Evolutionary conservation across 371 early-diverging fungal species (phyloP).

Genomic region (Mucor irregularis): DNA sequence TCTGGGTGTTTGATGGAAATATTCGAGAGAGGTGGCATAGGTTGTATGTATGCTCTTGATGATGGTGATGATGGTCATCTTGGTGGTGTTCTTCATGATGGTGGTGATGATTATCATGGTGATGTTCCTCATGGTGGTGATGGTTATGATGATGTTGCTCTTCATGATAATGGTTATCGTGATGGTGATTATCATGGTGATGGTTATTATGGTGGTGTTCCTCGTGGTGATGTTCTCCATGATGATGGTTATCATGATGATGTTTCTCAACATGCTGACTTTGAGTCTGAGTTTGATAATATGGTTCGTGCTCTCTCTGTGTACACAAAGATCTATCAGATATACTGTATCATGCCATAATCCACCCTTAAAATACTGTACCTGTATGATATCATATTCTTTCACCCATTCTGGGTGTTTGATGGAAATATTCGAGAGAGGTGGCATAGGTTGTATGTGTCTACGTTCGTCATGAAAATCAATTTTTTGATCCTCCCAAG

Average conservation of each 20-base stretch:
- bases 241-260: slow-evolving; percentile 1
- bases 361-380: neutral
- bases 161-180: slow-evolving; percentile 3
- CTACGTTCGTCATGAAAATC: slow-evolving; percentile 29
- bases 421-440: slow-evolving; percentile 24
- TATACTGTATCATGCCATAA: neutral
- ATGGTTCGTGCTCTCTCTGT: slow-evolving; percentile 1
- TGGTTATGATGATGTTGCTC: slow-evolving; percentile 5
- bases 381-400: neutral
- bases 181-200: slow-evolving; percentile 11
- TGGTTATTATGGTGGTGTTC: neutral
- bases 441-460: slow-evolving; percentile 29
- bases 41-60: slow-evolving; percentile 14
- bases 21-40: slow-evolving; percentile 28
- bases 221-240: slow-evolving; percentile 17
- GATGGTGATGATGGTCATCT: neutral
- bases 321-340: neutral
- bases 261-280: slow-evolving; percentile 9
- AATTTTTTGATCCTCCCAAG: slow-evolving; percentile 33
- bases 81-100: neutral
- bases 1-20: slow-evolving; percentile 25
- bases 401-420: slow-evolving; percentile 18
- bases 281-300: neutral
- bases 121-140: slow-evolving; percentile 1
- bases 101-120: neutral